These are phyloP conservation scores for Globisporangium radiosum DNA, from an alignment of 352 stramenopile genomes.

Conservation along the genomic window DNA sequence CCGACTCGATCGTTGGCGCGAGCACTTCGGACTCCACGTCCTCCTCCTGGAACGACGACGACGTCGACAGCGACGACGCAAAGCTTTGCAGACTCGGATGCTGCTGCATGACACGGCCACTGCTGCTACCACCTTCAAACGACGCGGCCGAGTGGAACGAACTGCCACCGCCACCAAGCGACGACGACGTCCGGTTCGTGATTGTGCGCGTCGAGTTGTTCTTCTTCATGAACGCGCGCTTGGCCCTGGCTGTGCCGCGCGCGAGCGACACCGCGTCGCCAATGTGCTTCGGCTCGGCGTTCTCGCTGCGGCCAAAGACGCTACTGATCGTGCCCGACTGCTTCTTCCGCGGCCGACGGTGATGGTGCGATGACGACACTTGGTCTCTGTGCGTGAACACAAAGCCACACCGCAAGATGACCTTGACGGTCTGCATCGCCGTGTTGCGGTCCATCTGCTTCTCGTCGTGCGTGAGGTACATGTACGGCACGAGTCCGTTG, in stretches of 20 bases:
- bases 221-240: constrained; percentile 47
- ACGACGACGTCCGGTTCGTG: constrained; percentile 12
- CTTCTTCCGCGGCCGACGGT: constrained; percentile 26
- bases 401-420: constrained; percentile 70
- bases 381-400: constrained; percentile 62
- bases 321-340: constrained; percentile 31
- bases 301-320: constrained; percentile 61
- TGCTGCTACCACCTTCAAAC: constrained; percentile 1
- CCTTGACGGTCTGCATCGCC: constrained; percentile 75
- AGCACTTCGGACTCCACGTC: not conserved
- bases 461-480: constrained; percentile 70
- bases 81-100: constrained; percentile 1
- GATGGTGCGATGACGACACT: constrained; percentile 12
- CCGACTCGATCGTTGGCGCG: constrained; percentile 4
- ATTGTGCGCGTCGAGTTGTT: constrained; percentile 13
- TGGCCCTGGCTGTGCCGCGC: constrained; percentile 37
- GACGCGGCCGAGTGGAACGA: constrained; percentile 6
- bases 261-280: constrained; percentile 45
- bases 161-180: not conserved
- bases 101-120: not conserved
- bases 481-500: constrained; percentile 72
- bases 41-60: constrained; percentile 6
- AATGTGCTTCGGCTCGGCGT: constrained; percentile 43
- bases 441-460: constrained; percentile 85
- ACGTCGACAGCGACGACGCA: not conserved